A percentile compares a stretch with the other conserved stretches of the same genome.
Conservation (phyloP, 192 early-diverging fungal species). For the Coemansia sp. region DNA sequence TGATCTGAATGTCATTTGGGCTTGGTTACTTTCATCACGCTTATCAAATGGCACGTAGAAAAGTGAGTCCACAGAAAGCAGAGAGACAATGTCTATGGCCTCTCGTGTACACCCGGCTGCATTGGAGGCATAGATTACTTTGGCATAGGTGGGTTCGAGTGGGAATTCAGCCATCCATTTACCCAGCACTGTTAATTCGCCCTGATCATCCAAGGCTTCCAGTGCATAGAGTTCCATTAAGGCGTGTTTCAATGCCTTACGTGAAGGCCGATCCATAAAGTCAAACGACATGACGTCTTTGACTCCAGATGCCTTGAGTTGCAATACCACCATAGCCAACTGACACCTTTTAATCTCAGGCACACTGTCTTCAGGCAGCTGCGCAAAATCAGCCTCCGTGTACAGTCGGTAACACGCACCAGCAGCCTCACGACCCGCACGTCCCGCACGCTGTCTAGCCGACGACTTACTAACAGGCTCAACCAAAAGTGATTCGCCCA, state of each 20-base stretch:
- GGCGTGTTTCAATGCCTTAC: conserved; percentile 71
- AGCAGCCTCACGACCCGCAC: conserved; percentile 94
- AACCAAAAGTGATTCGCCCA: conserved; percentile 86
- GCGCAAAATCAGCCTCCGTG: conserved; percentile 74
- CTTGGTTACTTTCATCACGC: conserved; percentile 78
- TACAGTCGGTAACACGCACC: conserved; percentile 92
- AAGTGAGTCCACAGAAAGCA: conserved; percentile 89
- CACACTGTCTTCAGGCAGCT: conserved; percentile 71
- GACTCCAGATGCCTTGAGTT: conserved; percentile 90
- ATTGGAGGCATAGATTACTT: conserved; percentile 83
- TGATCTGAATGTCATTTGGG: conserved; percentile 75
- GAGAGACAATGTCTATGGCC: conserved; percentile 81
- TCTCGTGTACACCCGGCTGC: conserved; percentile 75
- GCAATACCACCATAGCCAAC: conserved; percentile 76
- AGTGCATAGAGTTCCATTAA: conserved; percentile 87
- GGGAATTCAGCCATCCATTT: conserved; percentile 88
- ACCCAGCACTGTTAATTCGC: conserved; percentile 72
- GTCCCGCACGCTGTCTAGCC: conserved; percentile 84
- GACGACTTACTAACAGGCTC: conserved; percentile 89
- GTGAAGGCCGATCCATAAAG: conserved; percentile 89
- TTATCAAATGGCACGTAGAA: conserved; percentile 87
- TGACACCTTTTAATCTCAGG: conserved; percentile 97
- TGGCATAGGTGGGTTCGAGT: conserved; percentile 83
- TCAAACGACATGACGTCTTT: conserved; percentile 87
- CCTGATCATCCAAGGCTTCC: conserved; percentile 79